Conservation (phyloP, 768 basidiomycete genomes). For the Lactifluus echinatus region DNA sequence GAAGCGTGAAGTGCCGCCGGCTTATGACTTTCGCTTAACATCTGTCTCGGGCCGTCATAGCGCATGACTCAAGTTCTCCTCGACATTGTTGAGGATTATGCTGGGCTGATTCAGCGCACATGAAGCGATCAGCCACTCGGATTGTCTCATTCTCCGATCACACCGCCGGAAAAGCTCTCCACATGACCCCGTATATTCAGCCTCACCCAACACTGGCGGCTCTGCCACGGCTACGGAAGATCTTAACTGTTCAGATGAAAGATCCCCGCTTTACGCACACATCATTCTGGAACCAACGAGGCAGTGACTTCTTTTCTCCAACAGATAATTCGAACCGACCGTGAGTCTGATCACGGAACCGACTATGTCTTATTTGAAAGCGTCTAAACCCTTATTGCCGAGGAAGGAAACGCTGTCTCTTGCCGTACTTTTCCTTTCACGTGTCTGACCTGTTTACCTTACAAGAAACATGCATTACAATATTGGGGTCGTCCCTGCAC, state of each 20-base stretch:
- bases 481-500: constrained; percentile 7
- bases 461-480: constrained; percentile 1
- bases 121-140: constrained; percentile 1
- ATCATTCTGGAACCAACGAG: constrained; percentile 8
- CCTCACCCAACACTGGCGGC: constrained; percentile 14
- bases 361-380: constrained; percentile 16
- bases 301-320: neutral
- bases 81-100: neutral
- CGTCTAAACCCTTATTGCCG: constrained; percentile 19
- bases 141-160: constrained; percentile 16
- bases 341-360: constrained; percentile 13
- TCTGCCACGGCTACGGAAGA: constrained; percentile 13
- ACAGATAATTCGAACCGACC: constrained; percentile 11
- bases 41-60: constrained; percentile 6
- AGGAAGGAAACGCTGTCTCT: constrained; percentile 3
- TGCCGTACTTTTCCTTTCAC: constrained; percentile 2
- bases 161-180: constrained; percentile 1
- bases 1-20: constrained; percentile 9
- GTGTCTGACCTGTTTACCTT: neutral
- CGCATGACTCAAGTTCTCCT: constrained; percentile 4
- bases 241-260: constrained; percentile 15
- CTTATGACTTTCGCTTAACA: constrained; percentile 17
- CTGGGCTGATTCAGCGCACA: neutral
- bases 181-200: neutral
- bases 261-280: constrained; percentile 3